Evolutionary conservation across 1,284 basidiomycete species (phyloP).

Genomic region (Wallemia hederae): DNA sequence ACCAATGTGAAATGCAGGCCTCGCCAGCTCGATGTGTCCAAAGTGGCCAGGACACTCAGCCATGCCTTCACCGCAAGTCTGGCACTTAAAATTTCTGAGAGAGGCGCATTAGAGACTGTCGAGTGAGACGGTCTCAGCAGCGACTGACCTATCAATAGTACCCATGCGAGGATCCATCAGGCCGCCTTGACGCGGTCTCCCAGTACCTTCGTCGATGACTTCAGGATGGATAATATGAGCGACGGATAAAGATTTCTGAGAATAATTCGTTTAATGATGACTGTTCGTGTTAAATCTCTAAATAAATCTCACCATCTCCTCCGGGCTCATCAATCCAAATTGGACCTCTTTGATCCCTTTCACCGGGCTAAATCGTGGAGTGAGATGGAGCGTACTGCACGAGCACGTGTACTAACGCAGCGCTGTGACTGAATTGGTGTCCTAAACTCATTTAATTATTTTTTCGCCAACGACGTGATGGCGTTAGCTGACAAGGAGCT

Average conservation of each 20-base stretch:
- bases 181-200: constrained; percentile 65
- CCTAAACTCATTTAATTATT: neutral
- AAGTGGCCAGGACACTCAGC: constrained; percentile 95
- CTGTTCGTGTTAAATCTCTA: constrained; percentile 3
- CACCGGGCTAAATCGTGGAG: neutral
- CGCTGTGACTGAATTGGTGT: neutral
- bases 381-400: neutral
- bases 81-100: constrained; percentile 97
- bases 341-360: constrained; percentile 66
- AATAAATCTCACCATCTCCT: constrained; percentile 61
- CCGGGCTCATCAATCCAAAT: constrained; percentile 97
- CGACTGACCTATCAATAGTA: constrained; percentile 20
- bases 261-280: neutral
- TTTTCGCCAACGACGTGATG: neutral
- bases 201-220: constrained; percentile 80
- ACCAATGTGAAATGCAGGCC: constrained; percentile 92
- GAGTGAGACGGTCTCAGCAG: constrained; percentile 4
- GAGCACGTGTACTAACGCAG: neutral
- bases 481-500: neutral
- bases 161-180: constrained; percentile 96
- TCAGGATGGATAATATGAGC: constrained; percentile 96
- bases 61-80: constrained; percentile 97
- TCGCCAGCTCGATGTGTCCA: constrained; percentile 87
- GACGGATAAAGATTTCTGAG: constrained; percentile 81
- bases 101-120: constrained; percentile 23